Percentiles rank a stretch among this genome's conserved stretches.
Conservation (phyloP, 1,284 basidiomycete genomes). For the Melampsora americana region DNA sequence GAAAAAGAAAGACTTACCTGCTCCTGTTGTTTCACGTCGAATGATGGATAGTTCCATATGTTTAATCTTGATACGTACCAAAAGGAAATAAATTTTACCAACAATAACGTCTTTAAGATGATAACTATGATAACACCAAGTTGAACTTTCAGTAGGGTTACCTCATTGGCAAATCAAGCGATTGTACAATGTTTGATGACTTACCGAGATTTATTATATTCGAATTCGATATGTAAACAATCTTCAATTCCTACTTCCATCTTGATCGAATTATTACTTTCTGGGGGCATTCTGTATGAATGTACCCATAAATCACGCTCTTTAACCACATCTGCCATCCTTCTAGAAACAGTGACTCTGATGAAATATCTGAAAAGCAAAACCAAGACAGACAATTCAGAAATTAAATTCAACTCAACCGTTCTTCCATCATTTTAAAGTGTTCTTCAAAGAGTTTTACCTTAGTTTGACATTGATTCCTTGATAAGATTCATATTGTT, state of each 20-base stretch:
- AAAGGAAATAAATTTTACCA: constrained; percentile 97
- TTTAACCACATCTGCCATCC: constrained; percentile 87
- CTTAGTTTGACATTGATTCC: constrained; percentile 94
- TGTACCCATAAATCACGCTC: constrained; percentile 97
- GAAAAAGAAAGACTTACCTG: constrained; percentile 52
- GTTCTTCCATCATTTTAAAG: not conserved
- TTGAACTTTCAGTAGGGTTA: no score
- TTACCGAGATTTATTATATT: constrained; percentile 95
- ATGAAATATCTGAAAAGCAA: constrained; percentile 70
- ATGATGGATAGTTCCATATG: constrained; percentile 99
- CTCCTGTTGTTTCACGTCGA: constrained; percentile 89
- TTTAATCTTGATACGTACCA: constrained; percentile 99
- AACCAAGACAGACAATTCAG: not conserved
- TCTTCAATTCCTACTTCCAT: constrained; percentile 99
- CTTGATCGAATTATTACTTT: constrained; percentile 95
- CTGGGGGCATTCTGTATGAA: constrained; percentile 95
- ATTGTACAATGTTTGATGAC: not conserved
- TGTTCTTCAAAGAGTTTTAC: constrained; percentile 27
- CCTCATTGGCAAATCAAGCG: no score
- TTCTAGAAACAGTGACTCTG: constrained; percentile 81
- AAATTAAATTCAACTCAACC: not conserved
- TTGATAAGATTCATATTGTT: constrained; percentile 95
- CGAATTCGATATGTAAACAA: constrained; percentile 97
- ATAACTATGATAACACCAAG: no score
- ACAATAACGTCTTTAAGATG: constrained; percentile 99